Base-by-base conservation (phyloP, 768 basidiomycete genomes). In the Fibroporia radiculosa region DNA sequence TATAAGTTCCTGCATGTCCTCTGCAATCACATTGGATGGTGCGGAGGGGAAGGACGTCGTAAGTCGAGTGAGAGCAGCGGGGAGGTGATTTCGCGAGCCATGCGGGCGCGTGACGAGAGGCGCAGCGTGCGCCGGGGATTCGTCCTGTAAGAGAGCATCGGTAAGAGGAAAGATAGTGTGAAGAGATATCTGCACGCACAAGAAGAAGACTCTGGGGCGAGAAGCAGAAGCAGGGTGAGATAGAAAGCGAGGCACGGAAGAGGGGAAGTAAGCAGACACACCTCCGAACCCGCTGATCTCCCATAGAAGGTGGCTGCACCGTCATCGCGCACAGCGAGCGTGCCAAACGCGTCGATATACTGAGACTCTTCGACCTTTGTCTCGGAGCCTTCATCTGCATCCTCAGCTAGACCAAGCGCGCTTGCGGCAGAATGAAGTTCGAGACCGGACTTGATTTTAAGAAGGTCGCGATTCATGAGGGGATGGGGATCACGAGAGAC, bases 241-340 rank as follows among this genome's bases (percentile, higher is more conserved):
- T 6, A 6, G 12, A 22, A 27, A 13, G n/a, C 33, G 32, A 42
- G 38, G 5, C 16, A n/a, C 18, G 12, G 37, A 27, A n/a, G n/a
- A n/a, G n/a, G n/a, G n/a, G n/a, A n/a, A n/a, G n/a, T n/a, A n/a
- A n/a, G n/a, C n/a, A 23, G 14, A 65, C 78, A 38, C 46, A 83
- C 83, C 69, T 87, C 84, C 40, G 84, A 73, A 24, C 84, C 83
- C 10, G 80, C 84, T 13, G 84, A 80, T 26, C 76, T 78, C 16
- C 85, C 85, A 55, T 82, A 85, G 62, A 83, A 88, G 53, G 77
- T 81, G 16, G 74, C 78, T 24, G 74, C 68, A 3, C 83, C 85
- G 36, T 73, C 69, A 45, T 82, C 82, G 3, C 75, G 76, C 35
- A 88, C 76, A 1, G 82, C 80, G 42, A 88, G 67, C 4, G 83